phyloP scores from a whole-genome alignment of 495 filamentous ascomycete species.

The Xanthoparmelia taractica region DNA sequence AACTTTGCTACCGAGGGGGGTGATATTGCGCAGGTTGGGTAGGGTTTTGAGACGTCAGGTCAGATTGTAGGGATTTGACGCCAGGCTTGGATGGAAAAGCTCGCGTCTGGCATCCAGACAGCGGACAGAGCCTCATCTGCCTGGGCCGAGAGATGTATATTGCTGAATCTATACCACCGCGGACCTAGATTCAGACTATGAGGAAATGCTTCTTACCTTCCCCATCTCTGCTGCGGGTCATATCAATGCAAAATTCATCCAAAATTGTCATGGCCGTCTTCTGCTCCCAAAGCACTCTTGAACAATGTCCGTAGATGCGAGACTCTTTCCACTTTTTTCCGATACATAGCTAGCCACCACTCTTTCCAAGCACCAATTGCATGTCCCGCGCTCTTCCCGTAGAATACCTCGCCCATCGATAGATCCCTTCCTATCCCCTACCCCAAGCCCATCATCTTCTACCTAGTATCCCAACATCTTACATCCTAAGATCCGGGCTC shows the following conservation, averaged over 20 bases:
- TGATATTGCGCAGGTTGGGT: neutral
- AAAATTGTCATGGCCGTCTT: neutral
- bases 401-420: neutral
- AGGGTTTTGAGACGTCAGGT: neutral
- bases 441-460: neutral
- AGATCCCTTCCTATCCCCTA: too few relatives aligned
- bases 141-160: neutral
- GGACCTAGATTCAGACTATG: neutral
- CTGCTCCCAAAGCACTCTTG: neutral
- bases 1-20: neutral
- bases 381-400: neutral
- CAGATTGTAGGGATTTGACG: neutral
- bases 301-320: neutral
- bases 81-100: neutral
- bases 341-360: neutral
- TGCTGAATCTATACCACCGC: neutral
- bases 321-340: neutral
- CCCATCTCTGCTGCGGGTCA: too few relatives aligned
- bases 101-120: neutral
- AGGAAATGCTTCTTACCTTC: neutral
- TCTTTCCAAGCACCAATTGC: neutral
- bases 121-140: neutral
- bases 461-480: neutral
- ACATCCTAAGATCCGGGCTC: neutral
- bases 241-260: neutral